Conservation (phyloP, 2,329 filamentous ascomycete genomes). For the Emmonsia crescens region DNA sequence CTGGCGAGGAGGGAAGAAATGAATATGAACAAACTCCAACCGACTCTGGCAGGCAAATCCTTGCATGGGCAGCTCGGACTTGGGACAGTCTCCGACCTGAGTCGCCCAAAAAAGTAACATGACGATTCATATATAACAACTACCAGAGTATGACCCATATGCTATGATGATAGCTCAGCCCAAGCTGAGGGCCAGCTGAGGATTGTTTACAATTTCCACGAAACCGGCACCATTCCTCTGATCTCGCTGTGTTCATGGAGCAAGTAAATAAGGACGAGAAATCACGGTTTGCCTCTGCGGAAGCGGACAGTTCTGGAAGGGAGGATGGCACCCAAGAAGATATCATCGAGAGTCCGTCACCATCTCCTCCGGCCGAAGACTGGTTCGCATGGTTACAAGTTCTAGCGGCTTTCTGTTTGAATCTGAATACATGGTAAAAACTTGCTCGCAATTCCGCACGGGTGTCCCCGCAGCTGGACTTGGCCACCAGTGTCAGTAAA, state of each 20-base stretch:
- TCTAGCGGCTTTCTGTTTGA: constrained; percentile 33
- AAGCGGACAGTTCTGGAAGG: background rate
- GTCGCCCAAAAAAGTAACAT: no score
- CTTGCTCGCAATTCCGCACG: background rate
- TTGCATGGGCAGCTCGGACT: background rate
- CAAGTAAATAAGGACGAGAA: background rate
- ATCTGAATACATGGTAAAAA: constrained; percentile 39
- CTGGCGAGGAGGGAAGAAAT: no score
- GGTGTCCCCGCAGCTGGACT: background rate
- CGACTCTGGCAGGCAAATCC: background rate
- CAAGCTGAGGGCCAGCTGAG: background rate
- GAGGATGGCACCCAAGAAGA: background rate
- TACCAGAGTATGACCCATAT: no score
- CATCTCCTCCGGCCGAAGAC: constrained; percentile 1
- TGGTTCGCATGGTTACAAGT: constrained; percentile 36
- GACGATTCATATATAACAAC: background rate
- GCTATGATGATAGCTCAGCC: no score
- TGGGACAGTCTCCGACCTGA: background rate
- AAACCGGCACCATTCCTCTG: background rate
- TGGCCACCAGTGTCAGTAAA: no score
- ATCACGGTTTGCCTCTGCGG: background rate
- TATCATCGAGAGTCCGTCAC: background rate
- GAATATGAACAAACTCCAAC: background rate
- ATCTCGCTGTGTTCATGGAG: background rate
- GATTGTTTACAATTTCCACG: no score